These are phyloP conservation scores for Echria macrotheca DNA, from an alignment of 495 filamentous ascomycete genomes.

Conservation along the genomic window DNA sequence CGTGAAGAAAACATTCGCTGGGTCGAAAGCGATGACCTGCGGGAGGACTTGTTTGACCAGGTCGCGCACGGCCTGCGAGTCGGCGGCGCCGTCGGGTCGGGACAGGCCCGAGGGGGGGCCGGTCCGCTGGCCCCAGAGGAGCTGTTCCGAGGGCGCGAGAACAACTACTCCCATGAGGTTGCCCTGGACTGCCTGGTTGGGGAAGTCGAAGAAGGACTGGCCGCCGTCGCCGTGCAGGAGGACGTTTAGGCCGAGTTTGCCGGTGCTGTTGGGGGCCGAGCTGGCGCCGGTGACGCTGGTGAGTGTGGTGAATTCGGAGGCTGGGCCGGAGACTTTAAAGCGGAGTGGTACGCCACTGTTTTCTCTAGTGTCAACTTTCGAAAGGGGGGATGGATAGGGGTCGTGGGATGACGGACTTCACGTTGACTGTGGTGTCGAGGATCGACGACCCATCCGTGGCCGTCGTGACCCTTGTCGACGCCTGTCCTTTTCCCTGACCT, in stretches of 20 bases:
- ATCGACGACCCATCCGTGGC: constrained; percentile 46
- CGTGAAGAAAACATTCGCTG: constrained; percentile 40
- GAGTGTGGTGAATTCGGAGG: constrained; percentile 37
- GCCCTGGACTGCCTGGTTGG: constrained; percentile 44
- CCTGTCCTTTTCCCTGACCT: constrained; percentile 34
- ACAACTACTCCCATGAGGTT: constrained; percentile 43
- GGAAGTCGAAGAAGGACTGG: constrained; percentile 54
- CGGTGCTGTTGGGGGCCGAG: constrained; percentile 23
- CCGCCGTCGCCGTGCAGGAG: constrained; percentile 50
- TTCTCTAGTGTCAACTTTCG: no score
- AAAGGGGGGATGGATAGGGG: neutral
- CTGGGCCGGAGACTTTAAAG: constrained; percentile 43
- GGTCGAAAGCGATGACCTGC: constrained; percentile 41
- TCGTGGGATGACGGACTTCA: no score
- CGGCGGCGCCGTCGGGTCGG: constrained; percentile 45
- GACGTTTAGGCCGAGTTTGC: constrained; percentile 40
- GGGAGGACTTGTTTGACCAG: constrained; percentile 37
- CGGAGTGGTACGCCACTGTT: constrained; percentile 41
- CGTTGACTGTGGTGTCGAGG: constrained; percentile 41
- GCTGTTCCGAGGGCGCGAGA: constrained; percentile 42
- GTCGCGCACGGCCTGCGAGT: constrained; percentile 41
- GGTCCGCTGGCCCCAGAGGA: constrained; percentile 47
- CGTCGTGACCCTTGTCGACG: constrained; percentile 30
- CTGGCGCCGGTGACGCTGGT: constrained; percentile 35
- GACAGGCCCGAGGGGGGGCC: constrained; percentile 42